phyloP scores from a whole-genome alignment of 2,329 filamentous ascomycete species.

The Massarina eburnea region DNA sequence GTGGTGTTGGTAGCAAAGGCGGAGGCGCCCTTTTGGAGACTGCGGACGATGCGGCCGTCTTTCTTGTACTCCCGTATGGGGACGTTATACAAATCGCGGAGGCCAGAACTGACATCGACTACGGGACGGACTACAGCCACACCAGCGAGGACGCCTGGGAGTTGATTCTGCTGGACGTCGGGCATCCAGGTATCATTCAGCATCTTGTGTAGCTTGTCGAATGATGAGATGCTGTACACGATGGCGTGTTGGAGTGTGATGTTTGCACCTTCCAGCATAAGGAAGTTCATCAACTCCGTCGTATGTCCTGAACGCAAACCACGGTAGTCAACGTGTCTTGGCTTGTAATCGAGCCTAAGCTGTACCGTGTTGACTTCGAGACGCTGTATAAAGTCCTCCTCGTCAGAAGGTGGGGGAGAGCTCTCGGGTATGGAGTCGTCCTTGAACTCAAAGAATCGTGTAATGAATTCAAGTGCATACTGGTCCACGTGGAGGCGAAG shows the following conservation, averaged over 20 bases:
- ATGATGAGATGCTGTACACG: conserved; percentile 87
- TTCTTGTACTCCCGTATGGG: conserved; percentile 92
- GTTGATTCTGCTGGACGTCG: conserved; percentile 85
- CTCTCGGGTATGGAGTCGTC: conserved; percentile 64
- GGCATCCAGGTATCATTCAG: conserved; percentile 97
- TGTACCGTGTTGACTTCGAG: conserved; percentile 83
- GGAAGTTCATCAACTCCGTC: conserved; percentile 98
- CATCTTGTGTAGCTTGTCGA: conserved; percentile 84
- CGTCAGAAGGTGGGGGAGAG: conserved; percentile 59
- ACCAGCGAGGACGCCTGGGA: conserved; percentile 84
- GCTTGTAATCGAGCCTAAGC: conserved; percentile 93
- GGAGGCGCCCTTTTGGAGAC: conserved; percentile 84
- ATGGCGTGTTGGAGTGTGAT: conserved; percentile 87
- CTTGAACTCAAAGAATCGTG: conserved; percentile 96
- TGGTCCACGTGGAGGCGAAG: conserved; percentile 93
- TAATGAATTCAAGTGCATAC: conserved; percentile 95
- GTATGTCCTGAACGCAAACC: conserved; percentile 90
- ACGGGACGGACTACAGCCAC: conserved; percentile 86
- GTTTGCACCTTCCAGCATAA: conserved; percentile 85
- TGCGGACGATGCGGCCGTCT: conserved; percentile 88
- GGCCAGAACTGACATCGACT: conserved; percentile 85
- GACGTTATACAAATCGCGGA: conserved; percentile 83
- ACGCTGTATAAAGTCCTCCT: conserved; percentile 84
- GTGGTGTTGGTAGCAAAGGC: conserved; percentile 93
- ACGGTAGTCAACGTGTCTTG: conserved; percentile 94